Evolutionary conservation across 768 basidiomycete species (phyloP).

Genomic region (Scleroderma citrinum): DNA sequence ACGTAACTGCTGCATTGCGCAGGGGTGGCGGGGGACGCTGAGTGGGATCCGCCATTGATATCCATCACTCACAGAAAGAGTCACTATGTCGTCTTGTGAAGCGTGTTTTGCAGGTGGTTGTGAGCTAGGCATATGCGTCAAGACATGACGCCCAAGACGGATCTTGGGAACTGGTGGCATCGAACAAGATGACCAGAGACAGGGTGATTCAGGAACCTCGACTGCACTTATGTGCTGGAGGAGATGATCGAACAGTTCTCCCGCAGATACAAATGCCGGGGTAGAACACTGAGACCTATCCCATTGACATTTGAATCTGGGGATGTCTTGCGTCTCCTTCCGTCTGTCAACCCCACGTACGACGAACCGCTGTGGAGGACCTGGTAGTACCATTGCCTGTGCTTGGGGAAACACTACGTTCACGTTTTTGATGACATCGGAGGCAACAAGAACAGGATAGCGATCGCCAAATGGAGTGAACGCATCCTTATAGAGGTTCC

Average conservation of each 20-base stretch:
- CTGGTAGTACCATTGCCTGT: conserved; percentile 78
- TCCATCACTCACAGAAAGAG: conserved; percentile 49
- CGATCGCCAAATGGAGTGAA: conserved; percentile 59
- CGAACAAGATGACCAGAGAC: conserved; percentile 70
- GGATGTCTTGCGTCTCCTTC: conserved; percentile 49
- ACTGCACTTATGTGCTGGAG: conserved; percentile 47
- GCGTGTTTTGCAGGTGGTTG: conserved; percentile 54
- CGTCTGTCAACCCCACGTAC: conserved; percentile 79
- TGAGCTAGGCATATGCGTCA: conserved; percentile 68
- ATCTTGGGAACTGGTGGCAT: conserved; percentile 41
- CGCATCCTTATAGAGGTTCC: conserved; percentile 86
- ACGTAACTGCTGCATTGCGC: conserved; percentile 55
- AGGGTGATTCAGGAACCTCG: conserved; percentile 44
- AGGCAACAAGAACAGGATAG: conserved; percentile 67
- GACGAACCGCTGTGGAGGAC: conserved; percentile 70
- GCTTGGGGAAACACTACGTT: conserved; percentile 80
- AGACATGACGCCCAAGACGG: conserved; percentile 57
- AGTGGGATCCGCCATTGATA: conserved; percentile 58
- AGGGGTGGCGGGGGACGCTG: conserved; percentile 64
- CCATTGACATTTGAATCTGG: conserved; percentile 78
- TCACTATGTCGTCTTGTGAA: conserved; percentile 69
- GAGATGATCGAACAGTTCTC: conserved; percentile 72
- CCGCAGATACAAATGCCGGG: conserved; percentile 42
- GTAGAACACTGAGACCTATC: conserved; percentile 50
- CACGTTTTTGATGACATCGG: conserved; percentile 93